phyloP scores from a whole-genome alignment of 495 filamentous ascomycete genomes.

The Penicillium bialowiezense region DNA sequence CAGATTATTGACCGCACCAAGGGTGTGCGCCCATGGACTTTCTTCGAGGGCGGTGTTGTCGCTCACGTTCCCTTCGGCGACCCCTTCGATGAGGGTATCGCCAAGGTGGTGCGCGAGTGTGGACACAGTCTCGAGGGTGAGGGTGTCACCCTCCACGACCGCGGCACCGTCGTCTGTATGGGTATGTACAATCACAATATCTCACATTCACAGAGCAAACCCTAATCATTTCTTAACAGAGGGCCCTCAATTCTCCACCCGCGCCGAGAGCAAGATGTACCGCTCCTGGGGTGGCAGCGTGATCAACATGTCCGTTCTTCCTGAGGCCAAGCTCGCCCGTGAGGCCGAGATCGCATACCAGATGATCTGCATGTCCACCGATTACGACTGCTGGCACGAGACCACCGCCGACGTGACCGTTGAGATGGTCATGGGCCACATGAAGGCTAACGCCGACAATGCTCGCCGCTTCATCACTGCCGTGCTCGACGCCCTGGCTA shows the following conservation, averaged over 20 bases:
- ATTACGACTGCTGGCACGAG: slow-evolving; percentile 96
- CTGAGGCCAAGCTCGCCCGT: slow-evolving; percentile 91
- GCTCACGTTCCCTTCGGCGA: slow-evolving; percentile 95
- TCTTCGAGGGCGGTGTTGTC: slow-evolving; percentile 91
- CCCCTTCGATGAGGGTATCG: slow-evolving; percentile 81
- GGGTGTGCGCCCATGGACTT: slow-evolving; percentile 87
- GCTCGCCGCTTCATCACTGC: slow-evolving; percentile 80
- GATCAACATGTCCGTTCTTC: slow-evolving; percentile 97
- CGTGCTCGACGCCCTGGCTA: slow-evolving; percentile 79
- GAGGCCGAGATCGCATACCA: slow-evolving; percentile 97
- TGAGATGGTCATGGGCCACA: slow-evolving; percentile 95
- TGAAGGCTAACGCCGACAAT: slow-evolving; percentile 87
- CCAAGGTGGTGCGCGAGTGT: slow-evolving; percentile 64
- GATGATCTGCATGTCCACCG: slow-evolving; percentile 98
- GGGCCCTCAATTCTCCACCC: slow-evolving; percentile 96
- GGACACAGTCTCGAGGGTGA: slow-evolving; percentile 76
- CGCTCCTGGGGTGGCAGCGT: slow-evolving; percentile 84
- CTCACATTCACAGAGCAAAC: not conserved
- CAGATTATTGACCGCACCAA: slow-evolving; percentile 98
- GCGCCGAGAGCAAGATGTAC: slow-evolving; percentile 92
- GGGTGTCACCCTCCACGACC: slow-evolving; percentile 71
- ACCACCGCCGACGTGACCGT: slow-evolving; percentile 79
- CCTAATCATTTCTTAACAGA: slow-evolving; percentile 44
- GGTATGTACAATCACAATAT: slow-evolving; percentile 49
- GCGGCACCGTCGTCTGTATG: slow-evolving; percentile 86